These are phyloP conservation scores for Leccinum pellstonianum DNA, from an alignment of 768 basidiomycete species.

Conservation along the genomic window DNA sequence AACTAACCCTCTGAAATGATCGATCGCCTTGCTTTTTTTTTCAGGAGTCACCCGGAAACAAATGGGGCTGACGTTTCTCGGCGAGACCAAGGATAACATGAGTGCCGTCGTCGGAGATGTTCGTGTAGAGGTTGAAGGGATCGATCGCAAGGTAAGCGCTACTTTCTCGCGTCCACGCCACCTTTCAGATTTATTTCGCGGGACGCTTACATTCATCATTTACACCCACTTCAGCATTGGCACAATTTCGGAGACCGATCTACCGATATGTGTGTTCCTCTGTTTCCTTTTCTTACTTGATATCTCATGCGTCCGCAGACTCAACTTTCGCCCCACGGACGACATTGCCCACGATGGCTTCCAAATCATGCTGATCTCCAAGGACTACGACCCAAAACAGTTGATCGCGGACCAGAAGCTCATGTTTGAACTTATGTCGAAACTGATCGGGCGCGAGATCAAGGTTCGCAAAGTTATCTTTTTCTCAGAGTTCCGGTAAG, in stretches of 20 bases:
- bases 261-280: constrained; percentile 4
- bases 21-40: not conserved
- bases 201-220: not conserved
- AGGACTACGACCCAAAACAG: constrained; percentile 13
- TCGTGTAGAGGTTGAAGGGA: constrained; percentile 27
- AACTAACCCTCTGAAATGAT: no score
- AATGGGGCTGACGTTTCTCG: constrained; percentile 42
- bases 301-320: constrained; percentile 1
- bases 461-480: constrained; percentile 30
- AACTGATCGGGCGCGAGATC: constrained; percentile 30
- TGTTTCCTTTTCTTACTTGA: not conserved
- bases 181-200: not conserved
- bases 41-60: constrained; percentile 38
- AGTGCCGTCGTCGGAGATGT: constrained; percentile 38
- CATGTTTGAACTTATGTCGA: constrained; percentile 31
- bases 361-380: constrained; percentile 10
- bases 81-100: constrained; percentile 35
- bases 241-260: constrained; percentile 19
- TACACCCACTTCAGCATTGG: constrained; percentile 22
- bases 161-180: not conserved
- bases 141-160: constrained; percentile 27
- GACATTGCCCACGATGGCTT: constrained; percentile 24
- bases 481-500: constrained; percentile 31
- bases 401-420: constrained; percentile 23
- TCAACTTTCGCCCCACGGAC: constrained; percentile 16